A percentile compares a stretch with the other conserved stretches of the same genome.
These are phyloP conservation scores for Prunus davidiana DNA, from an alignment of 306 rosid genomes.

Conservation along the genomic window DNA sequence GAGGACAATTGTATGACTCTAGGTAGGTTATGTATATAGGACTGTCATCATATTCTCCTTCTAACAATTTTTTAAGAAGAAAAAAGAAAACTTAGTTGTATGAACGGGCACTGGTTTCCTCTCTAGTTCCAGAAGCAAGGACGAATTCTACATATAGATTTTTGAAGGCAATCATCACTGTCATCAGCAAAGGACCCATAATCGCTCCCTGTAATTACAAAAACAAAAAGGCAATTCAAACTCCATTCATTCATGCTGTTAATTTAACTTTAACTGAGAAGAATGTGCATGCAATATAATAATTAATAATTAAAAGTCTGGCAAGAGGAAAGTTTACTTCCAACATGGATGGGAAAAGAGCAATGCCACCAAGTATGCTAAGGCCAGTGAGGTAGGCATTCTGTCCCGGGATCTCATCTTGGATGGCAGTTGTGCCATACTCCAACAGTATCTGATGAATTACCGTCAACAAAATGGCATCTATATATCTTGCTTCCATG, in stretches of 20 bases:
- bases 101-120: neutral
- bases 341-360: constrained; percentile 33
- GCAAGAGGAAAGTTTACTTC: constrained; percentile 19
- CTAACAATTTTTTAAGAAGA: neutral
- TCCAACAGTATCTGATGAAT: constrained; percentile 40
- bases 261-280: no score
- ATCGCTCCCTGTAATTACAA: constrained; percentile 28
- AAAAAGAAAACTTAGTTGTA: neutral
- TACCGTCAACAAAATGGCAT: constrained; percentile 29
- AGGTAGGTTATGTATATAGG: neutral
- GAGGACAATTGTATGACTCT: neutral
- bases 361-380: constrained; percentile 43
- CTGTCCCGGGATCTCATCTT: constrained; percentile 45
- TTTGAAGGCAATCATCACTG: constrained; percentile 41
- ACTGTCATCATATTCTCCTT: neutral
- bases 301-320: no score
- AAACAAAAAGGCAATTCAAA: neutral
- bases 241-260: no score
- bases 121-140: constrained; percentile 19
- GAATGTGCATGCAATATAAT: no score
- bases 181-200: constrained; percentile 42
- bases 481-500: constrained; percentile 33
- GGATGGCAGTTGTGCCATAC: constrained; percentile 32
- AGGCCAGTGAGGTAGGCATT: constrained; percentile 41
- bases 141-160: constrained; percentile 36